A percentile compares a stretch with the other conserved stretches of the same genome.
These are phyloP conservation scores for Phaeosphaeriaceae sp. DNA, from an alignment of 2,329 filamentous ascomycete species.

Conservation along the genomic window DNA sequence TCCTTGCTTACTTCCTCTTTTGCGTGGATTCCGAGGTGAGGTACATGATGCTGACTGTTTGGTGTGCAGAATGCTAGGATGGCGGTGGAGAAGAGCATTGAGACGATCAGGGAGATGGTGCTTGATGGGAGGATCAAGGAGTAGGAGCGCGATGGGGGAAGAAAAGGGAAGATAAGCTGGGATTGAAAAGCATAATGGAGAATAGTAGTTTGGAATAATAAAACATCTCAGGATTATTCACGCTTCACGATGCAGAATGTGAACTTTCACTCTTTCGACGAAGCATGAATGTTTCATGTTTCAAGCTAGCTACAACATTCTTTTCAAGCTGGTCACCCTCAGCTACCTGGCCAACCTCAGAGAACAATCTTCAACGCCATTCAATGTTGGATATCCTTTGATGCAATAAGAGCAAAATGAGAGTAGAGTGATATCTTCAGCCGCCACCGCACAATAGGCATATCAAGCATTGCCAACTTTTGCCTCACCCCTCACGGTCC, in stretches of 20 bases:
- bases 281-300: no score
- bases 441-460: neutral
- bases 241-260: neutral
- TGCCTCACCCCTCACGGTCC: neutral
- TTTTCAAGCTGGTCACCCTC: neutral
- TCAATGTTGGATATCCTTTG: conserved; percentile 4
- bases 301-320: neutral
- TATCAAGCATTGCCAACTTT: neutral
- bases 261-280: no score
- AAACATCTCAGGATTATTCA: neutral
- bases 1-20: no score
- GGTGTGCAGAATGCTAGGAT: conserved; percentile 44
- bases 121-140: conserved; percentile 42
- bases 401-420: neutral
- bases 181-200: neutral
- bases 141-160: conserved; percentile 2
- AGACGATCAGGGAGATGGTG: conserved; percentile 53
- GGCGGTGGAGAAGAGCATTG: conserved; percentile 53
- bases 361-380: conserved; percentile 2
- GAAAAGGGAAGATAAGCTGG: neutral
- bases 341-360: neutral
- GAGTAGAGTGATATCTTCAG: conserved; percentile 3
- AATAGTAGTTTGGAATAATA: neutral
- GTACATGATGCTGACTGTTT: no score
- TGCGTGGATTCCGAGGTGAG: no score